These are phyloP conservation scores for Aspergillus fumigatiaffinis DNA, from an alignment of 2,329 filamentous ascomycete genomes.

Conservation along the genomic window DNA sequence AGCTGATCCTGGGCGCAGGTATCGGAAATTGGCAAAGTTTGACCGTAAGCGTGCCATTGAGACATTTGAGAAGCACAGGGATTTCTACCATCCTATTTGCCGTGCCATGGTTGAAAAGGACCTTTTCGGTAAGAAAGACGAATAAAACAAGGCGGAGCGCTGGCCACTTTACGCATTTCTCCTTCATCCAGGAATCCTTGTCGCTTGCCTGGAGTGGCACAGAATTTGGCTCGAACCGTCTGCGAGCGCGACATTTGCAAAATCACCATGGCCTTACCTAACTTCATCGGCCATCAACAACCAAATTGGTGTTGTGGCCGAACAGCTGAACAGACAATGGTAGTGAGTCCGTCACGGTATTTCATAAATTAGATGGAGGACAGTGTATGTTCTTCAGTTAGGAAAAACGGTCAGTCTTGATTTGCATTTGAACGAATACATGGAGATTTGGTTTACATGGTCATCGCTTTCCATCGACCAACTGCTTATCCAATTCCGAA, in stretches of 20 bases:
- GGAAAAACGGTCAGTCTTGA: neutral
- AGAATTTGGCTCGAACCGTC: neutral
- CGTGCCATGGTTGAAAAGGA: constrained; percentile 83
- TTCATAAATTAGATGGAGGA: neutral
- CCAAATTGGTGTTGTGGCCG: neutral
- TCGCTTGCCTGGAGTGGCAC: neutral
- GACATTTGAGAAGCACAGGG: constrained; percentile 81
- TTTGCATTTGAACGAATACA: neutral
- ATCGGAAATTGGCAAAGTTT: constrained; percentile 68
- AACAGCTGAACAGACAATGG: neutral
- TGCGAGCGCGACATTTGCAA: neutral
- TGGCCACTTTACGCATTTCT: neutral
- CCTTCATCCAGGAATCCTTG: neutral
- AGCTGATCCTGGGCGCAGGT: constrained; percentile 26
- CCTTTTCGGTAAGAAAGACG: constrained; percentile 49
- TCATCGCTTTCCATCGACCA: constrained; percentile 33
- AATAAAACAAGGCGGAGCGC: neutral
- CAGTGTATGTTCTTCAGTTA: neutral
- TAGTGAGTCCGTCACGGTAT: neutral
- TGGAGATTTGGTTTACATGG: neutral
- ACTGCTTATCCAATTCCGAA: constrained; percentile 34
- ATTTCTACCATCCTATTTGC: constrained; percentile 96
- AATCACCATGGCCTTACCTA: neutral
- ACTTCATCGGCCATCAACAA: neutral
- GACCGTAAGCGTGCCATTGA: constrained; percentile 70